Evolutionary conservation across 108 stramenopile genomes (phyloP), one percentile per base, ranked within the genome.

Genomic region (Fragilaria crotonensis): DNA sequence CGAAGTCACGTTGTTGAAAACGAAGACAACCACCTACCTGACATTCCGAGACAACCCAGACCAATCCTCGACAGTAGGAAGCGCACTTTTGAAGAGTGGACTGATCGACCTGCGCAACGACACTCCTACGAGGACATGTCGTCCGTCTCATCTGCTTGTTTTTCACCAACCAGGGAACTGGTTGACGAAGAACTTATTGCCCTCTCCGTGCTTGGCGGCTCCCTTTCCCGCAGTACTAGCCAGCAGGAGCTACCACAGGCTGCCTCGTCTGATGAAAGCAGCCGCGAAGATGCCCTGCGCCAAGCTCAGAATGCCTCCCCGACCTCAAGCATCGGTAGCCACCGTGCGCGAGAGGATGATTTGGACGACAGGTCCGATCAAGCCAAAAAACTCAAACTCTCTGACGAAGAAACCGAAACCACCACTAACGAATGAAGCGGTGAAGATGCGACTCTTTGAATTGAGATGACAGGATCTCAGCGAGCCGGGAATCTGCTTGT

Each of bases 121-220:
- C 36, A 41, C 11, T 41, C 7, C 14, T 27, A 28, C 25, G 56
- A 33, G 3, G 27, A 41, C 3, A 20, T 45, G 32, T 47, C 29
- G 14, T 56, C 47, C 29, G 23, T 61, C 36, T 41, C 36, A 14
- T 11, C 36, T 41, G 30, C 28, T 2, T 2, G 20, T 2, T 22
- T 46, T 29, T 48, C 45, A 50, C 47, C 23, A 5, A 28, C 48
- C 2, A 17, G 22, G 18, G 25, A 50, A 5, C 53, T 79, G 59
- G 62, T 51, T 26, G 51, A 80, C 41, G 69, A 81, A 51, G 80
- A 81, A 36, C 50, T 82, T 9, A 74, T 82, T 68, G 81, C 81
- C 2, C 55, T 82, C 0, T 52, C 62, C 25, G 81, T 82, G 20
- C 36, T 82, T 27, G 73, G 74, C 19, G 74, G 61, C 5, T 27